These are phyloP conservation scores for Pleurotus cornucopiae DNA, from an alignment of 768 basidiomycete species.

Conservation along the genomic window DNA sequence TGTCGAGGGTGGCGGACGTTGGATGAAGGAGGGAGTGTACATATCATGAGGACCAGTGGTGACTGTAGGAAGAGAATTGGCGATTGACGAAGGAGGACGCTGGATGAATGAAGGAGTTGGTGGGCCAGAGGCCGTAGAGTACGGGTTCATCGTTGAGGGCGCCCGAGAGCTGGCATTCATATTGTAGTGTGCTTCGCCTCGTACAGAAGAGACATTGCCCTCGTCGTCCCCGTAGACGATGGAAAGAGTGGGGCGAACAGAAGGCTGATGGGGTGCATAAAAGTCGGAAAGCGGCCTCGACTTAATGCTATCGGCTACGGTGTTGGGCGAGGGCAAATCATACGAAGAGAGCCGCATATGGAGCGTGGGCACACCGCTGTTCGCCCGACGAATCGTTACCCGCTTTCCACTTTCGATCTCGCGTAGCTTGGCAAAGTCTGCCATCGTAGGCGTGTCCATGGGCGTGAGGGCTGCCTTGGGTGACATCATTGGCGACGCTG, in stretches of 20 bases:
- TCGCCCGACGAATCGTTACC: constrained; percentile 45
- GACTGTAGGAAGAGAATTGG: no score
- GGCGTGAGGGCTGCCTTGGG: neutral
- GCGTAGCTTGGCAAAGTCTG: constrained; percentile 18
- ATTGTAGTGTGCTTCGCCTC: neutral
- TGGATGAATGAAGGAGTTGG: constrained; percentile 1
- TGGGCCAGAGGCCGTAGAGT: neutral
- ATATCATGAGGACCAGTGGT: no score
- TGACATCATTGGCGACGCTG: no score
- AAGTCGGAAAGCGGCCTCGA: constrained; percentile 15
- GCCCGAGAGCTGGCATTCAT: neutral
- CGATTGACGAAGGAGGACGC: neutral
- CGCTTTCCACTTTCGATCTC: constrained; percentile 25
- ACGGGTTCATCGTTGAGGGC: neutral
- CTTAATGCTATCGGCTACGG: constrained; percentile 22
- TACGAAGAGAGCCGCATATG: constrained; percentile 52
- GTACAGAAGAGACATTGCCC: neutral
- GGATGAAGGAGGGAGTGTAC: no score
- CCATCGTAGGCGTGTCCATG: constrained; percentile 4
- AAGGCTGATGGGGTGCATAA: constrained; percentile 13
- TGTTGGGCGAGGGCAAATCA: constrained; percentile 34
- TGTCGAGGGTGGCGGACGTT: no score
- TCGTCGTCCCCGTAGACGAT: neutral
- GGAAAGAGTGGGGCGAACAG: neutral
- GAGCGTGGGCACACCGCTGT: constrained; percentile 43